A percentile compares a stretch with the other conserved stretches of the same genome.
These are phyloP conservation scores for Suhomyces pyralidae DNA, from an alignment of 805 yeast species.

Conservation along the genomic window DNA sequence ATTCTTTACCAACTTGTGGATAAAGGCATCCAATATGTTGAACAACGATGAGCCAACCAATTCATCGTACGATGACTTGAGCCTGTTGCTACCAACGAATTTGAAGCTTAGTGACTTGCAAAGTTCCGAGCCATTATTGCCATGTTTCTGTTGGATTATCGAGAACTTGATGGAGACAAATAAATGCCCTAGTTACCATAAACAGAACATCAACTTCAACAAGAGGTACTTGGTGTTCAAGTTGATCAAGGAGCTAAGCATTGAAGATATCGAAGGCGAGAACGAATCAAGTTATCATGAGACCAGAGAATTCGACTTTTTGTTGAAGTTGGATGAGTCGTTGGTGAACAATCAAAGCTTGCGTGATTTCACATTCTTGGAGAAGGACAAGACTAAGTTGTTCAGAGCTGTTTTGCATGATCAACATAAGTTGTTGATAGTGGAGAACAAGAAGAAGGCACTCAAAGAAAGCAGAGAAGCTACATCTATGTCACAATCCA, in stretches of 20 bases:
- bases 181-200: slow-evolving; percentile 70
- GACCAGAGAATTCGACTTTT: slow-evolving; percentile 48
- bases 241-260: slow-evolving; percentile 35
- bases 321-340: slow-evolving; percentile 45
- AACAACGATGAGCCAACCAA: slow-evolving; percentile 11
- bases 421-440: slow-evolving; percentile 29
- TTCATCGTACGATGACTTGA: slow-evolving; percentile 24
- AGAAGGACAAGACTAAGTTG: slow-evolving; percentile 23
- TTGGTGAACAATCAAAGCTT: slow-evolving; percentile 30
- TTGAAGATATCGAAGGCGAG: slow-evolving; percentile 30
- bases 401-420: slow-evolving; percentile 30
- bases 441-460: slow-evolving; percentile 32
- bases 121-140: slow-evolving; percentile 52
- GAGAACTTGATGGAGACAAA: slow-evolving; percentile 68
- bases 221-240: slow-evolving; percentile 49
- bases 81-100: slow-evolving; percentile 29
- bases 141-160: slow-evolving; percentile 90
- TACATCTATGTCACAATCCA: not conserved
- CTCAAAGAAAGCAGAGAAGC: slow-evolving; percentile 15
- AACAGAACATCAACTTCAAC: slow-evolving; percentile 75
- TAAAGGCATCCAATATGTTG: slow-evolving; percentile 45
- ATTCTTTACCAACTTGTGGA: slow-evolving; percentile 66
- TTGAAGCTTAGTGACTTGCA: slow-evolving; percentile 25
- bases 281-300: slow-evolving; percentile 28
- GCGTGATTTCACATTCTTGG: slow-evolving; percentile 32